Base-by-base conservation (phyloP, 257 asterid genomes). In the Forsythia suspensa region DNA sequence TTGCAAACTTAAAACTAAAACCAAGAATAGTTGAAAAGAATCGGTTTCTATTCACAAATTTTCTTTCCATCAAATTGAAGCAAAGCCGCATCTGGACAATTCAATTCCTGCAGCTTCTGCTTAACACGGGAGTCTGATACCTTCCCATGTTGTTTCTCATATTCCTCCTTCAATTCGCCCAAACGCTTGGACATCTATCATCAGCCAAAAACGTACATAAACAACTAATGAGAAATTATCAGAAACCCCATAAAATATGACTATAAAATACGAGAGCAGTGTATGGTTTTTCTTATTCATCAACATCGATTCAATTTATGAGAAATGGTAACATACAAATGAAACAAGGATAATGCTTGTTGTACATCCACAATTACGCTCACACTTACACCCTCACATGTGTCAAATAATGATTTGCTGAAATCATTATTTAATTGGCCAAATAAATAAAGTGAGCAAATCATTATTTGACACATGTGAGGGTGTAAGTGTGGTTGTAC, bases 161-260 rank as follows among this genome's bases (percentile, higher is more conserved):
- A 93, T 70, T 91, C 93, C 59, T 87, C 94, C 83, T 81, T 89
- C 88, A 89, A 75, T 71, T 86, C 94, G 81, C 79, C 89, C 91
- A 95, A 86, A 46, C 84, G 79, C 85, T 87, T 90, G 0, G 99
- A 90, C 38, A 93, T 96, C 97, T 94, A 77, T 72, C 41, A 77
- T 20, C 43, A 20, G 40, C 44, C 80, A 74, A 41, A 46, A 61
- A 12, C 11, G 70, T 15, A 40, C 39, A 38, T 40, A 18, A 77
- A 41, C 34, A 29, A 68, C 15, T 68, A 74, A 52, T 37, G 38
- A 72, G 43, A 16, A 67, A 6, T 59, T 57, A 16, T 59, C 15
- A 15, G 6, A 4, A 48, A 48, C 20, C 55, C n/a, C 55, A 46
- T 48, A 48, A 48, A 15, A 48, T 4, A 48, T 13, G 57, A 48